Base-by-base conservation (phyloP, 768 basidiomycete species). In the Suillus subaureus region DNA sequence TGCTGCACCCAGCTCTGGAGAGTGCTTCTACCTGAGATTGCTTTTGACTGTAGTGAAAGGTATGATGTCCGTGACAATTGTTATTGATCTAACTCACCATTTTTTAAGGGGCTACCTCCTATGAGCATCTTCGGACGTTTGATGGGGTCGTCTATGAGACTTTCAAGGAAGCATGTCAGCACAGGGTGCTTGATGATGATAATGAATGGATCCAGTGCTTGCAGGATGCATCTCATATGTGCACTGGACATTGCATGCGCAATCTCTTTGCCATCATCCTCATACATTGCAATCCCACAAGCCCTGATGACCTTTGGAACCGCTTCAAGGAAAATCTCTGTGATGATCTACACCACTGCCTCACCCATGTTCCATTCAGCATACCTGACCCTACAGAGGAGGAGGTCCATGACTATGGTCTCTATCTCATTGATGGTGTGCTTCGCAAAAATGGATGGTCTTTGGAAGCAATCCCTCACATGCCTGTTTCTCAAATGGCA, bases 201-300 rank as follows among this genome's bases (percentile, higher is more conserved):
- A 69, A 69, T n/a, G 83, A 87, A 68, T 85, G 82, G 80, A 21
- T n/a, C n/a, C 65, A 66, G 7, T 85, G 83, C 68, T 64, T 87
- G 0, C 9, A 70, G 21, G 83, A 87, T 16, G 83, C 81, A 45
- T 64, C 71, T 18, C 37, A 61, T 0, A 82, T 85, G 70, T 72
- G 76, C 37, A 80, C 76, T 26, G 83, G 83, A 1, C 13, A 8
- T 11, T 71, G 71, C 6, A 70, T 85, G 0, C 70, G 78, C 0
- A 57, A 68, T 6, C 74, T 85, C 0, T 86, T 86, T 74, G 75
- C 73, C 0, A 78, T 74, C 16, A 78, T 86, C 15, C 73, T 86
- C 1, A 12, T 67, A 0, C 70, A 76, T 49, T 82, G 80, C 56
- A 15, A 56, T 47, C 80, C 79, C 13, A 26, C 76, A 8, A 40